phyloP scores from a whole-genome alignment of 352 stramenopile species.

The Phytopythium montanum region DNA sequence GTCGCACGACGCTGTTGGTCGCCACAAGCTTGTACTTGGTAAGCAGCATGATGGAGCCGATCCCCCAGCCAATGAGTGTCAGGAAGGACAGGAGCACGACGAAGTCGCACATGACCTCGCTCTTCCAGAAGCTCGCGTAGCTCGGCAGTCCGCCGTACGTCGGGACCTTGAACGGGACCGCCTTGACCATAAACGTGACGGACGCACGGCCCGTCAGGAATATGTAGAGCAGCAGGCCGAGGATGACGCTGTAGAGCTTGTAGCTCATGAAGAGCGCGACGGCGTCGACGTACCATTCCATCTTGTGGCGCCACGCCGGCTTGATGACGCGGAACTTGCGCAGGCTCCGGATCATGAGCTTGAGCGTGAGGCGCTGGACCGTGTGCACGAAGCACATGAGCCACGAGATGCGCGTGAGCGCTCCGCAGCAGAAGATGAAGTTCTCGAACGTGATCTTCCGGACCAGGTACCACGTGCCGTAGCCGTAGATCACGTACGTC shows the following conservation, averaged over 20 bases:
- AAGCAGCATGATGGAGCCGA: constrained; percentile 14
- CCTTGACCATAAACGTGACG: constrained; percentile 28
- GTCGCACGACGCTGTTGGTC: constrained; percentile 22
- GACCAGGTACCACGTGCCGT: constrained; percentile 28
- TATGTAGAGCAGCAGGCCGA: constrained; percentile 22
- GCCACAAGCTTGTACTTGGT: constrained; percentile 21
- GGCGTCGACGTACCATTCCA: constrained; percentile 29
- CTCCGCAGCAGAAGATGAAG: constrained; percentile 32
- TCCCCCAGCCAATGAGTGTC: background rate
- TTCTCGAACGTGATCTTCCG: constrained; percentile 23
- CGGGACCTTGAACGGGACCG: constrained; percentile 12
- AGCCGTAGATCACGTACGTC: constrained; percentile 28
- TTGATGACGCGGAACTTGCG: constrained; percentile 1
- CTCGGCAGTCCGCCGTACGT: constrained; percentile 23
- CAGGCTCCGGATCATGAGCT: background rate
- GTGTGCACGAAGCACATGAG: constrained; percentile 30
- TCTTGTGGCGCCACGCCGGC: constrained; percentile 19
- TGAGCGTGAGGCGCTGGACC: constrained; percentile 4
- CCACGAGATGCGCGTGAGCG: constrained; percentile 32
- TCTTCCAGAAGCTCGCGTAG: constrained; percentile 32
- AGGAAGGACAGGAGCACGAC: constrained; percentile 19
- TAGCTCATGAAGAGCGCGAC: constrained; percentile 35
- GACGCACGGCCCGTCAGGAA: constrained; percentile 16
- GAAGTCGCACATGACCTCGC: constrained; percentile 42
- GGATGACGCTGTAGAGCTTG: constrained; percentile 39